Percentiles rank a stretch among this genome's conserved stretches.
Conservation (phyloP, 371 early-diverging fungal species). For the Rhizopus arrhizus region DNA sequence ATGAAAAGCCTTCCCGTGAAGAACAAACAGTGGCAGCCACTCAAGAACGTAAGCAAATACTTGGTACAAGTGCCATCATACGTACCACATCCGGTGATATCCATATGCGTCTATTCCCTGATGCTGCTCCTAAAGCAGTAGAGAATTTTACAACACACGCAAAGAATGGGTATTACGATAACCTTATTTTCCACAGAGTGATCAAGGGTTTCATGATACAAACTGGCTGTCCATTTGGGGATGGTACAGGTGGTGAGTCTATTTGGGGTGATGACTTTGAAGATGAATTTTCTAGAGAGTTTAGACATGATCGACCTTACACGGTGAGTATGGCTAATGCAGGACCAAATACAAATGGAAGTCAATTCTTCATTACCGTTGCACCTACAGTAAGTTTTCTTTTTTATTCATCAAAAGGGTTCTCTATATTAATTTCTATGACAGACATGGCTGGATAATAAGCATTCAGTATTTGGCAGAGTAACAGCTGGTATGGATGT, state of each 20-base stretch:
- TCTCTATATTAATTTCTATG: constrained; percentile 4
- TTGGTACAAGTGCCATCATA: constrained; percentile 78
- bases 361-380: constrained; percentile 99
- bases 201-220: constrained; percentile 94
- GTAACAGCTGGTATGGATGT: constrained; percentile 95
- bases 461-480: constrained; percentile 97
- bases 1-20: constrained; percentile 95
- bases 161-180: constrained; percentile 77
- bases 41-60: constrained; percentile 60
- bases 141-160: constrained; percentile 88
- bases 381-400: constrained; percentile 69
- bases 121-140: constrained; percentile 90
- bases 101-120: constrained; percentile 80
- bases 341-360: constrained; percentile 91
- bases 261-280: constrained; percentile 95
- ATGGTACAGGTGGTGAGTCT: constrained; percentile 96
- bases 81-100: constrained; percentile 90
- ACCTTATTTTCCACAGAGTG: constrained; percentile 85
- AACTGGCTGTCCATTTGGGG: constrained; percentile 81
- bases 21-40: constrained; percentile 88
- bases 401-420: neutral
- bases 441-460: constrained; percentile 92
- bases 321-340: constrained; percentile 98
- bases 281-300: constrained; percentile 86
- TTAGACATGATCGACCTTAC: constrained; percentile 88